Evolutionary conservation across 331 rosid genomes (phyloP).

Genomic region (Stylosanthes scabra): DNA sequence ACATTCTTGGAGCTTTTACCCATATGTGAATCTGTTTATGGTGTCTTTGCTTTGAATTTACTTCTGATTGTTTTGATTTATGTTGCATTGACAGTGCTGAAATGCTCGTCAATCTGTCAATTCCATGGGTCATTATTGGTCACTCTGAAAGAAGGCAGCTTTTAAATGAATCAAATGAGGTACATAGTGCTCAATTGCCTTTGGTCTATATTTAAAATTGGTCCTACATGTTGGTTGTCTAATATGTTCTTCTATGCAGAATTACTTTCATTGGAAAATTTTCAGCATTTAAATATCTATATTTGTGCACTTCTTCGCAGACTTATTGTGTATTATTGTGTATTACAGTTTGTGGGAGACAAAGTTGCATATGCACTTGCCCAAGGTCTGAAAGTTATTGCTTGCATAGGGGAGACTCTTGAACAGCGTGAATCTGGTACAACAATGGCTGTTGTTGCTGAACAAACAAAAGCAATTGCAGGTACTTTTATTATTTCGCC

Average conservation of each 20-base stretch:
- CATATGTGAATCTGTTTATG: slow-evolving; percentile 2
- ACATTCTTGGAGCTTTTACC: not conserved
- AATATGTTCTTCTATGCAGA: not conserved
- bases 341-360: slow-evolving; percentile 74
- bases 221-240: not conserved
- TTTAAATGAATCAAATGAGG: slow-evolving; percentile 82
- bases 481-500: slow-evolving; percentile 46
- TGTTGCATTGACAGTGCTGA: slow-evolving; percentile 63
- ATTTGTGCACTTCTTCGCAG: not conserved
- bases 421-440: slow-evolving; percentile 91
- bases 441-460: slow-evolving; percentile 69
- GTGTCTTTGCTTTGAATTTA: slow-evolving; percentile 1
- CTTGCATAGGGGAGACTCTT: slow-evolving; percentile 96
- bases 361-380: slow-evolving; percentile 91
- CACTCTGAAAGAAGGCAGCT: slow-evolving; percentile 87
- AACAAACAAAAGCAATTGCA: slow-evolving; percentile 88
- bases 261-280: slow-evolving; percentile 11
- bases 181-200: slow-evolving; percentile 35
- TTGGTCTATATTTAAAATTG: slow-evolving; percentile 4
- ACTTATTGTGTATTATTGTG: not conserved
- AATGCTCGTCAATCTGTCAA: slow-evolving; percentile 83
- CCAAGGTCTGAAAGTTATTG: slow-evolving; percentile 85
- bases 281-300: slow-evolving; percentile 8
- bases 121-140: slow-evolving; percentile 96
- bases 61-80: not conserved